Percentiles rank a stretch among this genome's conserved stretches.
Conservation (phyloP, 495 filamentous ascomycete species). For the Penicillium paxilli region DNA sequence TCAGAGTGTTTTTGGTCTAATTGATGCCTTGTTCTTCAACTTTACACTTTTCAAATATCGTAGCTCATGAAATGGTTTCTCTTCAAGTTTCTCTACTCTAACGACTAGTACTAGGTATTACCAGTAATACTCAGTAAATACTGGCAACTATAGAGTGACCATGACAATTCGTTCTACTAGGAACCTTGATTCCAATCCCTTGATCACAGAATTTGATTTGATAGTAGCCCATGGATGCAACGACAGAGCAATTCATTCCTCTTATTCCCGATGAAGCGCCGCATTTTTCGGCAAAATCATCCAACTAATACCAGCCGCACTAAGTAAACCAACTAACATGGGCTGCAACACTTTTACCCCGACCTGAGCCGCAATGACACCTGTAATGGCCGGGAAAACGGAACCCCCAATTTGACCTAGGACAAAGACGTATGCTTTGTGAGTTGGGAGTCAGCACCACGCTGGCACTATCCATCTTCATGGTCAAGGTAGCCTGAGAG, state of each 20-base stretch:
- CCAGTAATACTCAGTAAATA: no score
- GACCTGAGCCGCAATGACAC: conserved; percentile 21
- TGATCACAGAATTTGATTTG: no score
- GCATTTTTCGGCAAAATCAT: conserved; percentile 37
- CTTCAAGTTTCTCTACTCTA: no score
- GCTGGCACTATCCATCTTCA: no score
- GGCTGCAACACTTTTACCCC: conserved; percentile 34
- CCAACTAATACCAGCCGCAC: conserved; percentile 33
- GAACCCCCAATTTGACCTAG: conserved; percentile 30
- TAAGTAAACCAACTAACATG: conserved; percentile 30
- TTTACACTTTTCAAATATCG: neutral
- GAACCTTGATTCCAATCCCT: neutral
- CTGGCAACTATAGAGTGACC: no score
- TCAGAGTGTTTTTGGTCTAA: neutral
- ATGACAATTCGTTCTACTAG: no score
- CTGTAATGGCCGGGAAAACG: conserved; percentile 30
- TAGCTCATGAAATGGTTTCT: no score
- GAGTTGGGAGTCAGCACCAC: neutral
- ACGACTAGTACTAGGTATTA: no score
- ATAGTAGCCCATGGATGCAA: no score
- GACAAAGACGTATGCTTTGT: conserved; percentile 26
- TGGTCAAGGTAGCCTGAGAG: no score
- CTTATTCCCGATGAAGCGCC: conserved; percentile 10
- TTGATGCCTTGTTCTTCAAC: neutral
- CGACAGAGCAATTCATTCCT: neutral